Base-by-base conservation (phyloP, 495 filamentous ascomycete species). In the Penicillium canescens region DNA sequence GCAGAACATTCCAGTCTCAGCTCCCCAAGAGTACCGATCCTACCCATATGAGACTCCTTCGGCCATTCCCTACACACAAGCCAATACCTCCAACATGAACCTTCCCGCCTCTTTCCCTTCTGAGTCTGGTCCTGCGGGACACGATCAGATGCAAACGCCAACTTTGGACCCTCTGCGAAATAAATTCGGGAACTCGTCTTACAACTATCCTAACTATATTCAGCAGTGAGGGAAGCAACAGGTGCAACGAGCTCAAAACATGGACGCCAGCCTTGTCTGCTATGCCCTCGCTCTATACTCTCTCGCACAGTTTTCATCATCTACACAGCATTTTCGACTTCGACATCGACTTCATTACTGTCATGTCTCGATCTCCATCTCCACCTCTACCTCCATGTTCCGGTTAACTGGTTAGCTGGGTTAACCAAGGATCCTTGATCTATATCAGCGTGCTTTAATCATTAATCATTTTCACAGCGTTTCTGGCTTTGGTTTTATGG, bases 121-220 rank as follows among this genome's bases (percentile, higher is more conserved):
- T n/a, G 69, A 71, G 12, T 47, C 66, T 7, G 63, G 50, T 10
- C 42, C 57, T 8, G 18, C 18, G 1, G 42, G 65, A 4, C 60
- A 69, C 23, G 66, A 68, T 20, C 59, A 59, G 28, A 62, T 71
- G 56, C 58, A 61, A 31, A 57, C 62, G 3, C 66, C 63, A 14
- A 42, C 62, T 9, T 35, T 72, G 31, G 68, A 73, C 12, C 60
- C 70, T 1, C 33, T 72, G 46, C 48, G 70, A 42, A 55, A 49
- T 36, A 72, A 70, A 45, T 70, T 65, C 54, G 55, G 61, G 40
- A 63, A 52, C 26, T 64, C 65, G 34, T 59, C 70, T 7, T 75
- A 65, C 49, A 69, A 71, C 43, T 76, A 74, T 24, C 47, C 71
- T 13, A 66, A 62, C 50, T 76, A 64, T 66, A 70, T 70, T 36